Base-by-base conservation (phyloP, 1,139 yeast genomes). In the Hyphopichia buzzinii region DNA sequence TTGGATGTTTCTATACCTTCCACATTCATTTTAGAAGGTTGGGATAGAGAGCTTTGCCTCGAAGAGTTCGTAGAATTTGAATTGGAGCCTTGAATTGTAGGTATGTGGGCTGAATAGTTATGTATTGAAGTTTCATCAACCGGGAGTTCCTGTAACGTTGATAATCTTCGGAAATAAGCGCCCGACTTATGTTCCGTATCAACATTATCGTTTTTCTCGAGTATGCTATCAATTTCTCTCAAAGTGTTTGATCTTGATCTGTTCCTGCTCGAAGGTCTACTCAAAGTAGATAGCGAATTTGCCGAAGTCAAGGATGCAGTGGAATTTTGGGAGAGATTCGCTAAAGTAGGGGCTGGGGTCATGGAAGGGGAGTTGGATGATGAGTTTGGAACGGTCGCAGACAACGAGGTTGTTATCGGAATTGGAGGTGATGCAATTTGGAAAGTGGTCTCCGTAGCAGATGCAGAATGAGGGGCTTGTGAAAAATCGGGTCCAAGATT, bases 91-190 rank as follows among this genome's bases (percentile, higher is more conserved):
- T 14, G 25, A 14, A 13, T 13, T 11, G 5, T 22, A 4, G 22
- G 15, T 13, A 31, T 15, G 6, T 14, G 15, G 19, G 14, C 17
- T 7, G n/a, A 26, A 17, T 17, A 25, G n/a, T 12, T 22, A 15
- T 10, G n/a, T 10, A 8, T 23, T 5, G 22, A 11, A 13, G 26
- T 34, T 36, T 64, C 72, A 39, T 63, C 71, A 4, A 43, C 47
- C n/a, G 74, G 74, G 37, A 67, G 72, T 47, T 82, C 92, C 17
- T 81, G 84, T 23, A 84, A 58, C 0, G 85, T 80, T 1, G 92
- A 82, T 33, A 84, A 59, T 40, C 94, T 68, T 47, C 84, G 70
- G 53, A 84, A 83, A 52, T 83, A 84, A 26, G 87, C 89, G 12
- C 81, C 80, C 36, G 79, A 74, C 53, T 73, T 74, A 41, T 65